Base-by-base conservation (phyloP, 257 asterid genomes). In the Mitragyna speciosa region DNA sequence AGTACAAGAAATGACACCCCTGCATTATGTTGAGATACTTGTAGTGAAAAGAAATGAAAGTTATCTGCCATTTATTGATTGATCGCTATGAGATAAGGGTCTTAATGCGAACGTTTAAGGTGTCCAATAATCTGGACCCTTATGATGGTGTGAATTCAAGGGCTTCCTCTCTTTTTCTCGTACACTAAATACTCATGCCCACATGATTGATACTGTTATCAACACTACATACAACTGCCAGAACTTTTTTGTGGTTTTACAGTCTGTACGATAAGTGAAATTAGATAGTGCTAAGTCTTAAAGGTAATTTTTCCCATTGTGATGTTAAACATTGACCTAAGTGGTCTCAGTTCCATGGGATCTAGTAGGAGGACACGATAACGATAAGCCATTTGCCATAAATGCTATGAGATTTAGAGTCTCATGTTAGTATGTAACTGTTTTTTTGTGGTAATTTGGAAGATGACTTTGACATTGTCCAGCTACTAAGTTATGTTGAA, bases 111-210 rank as follows among this genome's bases (percentile, higher is more conserved):
- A 71, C 47, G 75, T 17, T 26, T 28, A 48, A 64, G 47, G 30
- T 61, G 24, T 76, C 36, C 59, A 61, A 15, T 19, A 10, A 8
- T 63, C 59, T 61, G 79, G 72, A 76, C 59, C 20, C 79, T 41
- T 76, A 4, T 26, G 36, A 11, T 63, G 68, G 28, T 70, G 73
- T 17, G 70, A 76, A 45, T 20, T 56, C 70, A 20, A 14, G 54
- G 64, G 78, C 79, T 59, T 56, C 19, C 24, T 26, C 20, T 39
- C 9, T 15, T 75, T n/a, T 12, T 4, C 2, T 1, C 22, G 22
- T 16, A 8, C 28, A 19, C 30, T 17, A 39, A 16, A 61, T 28
- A 20, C n/a, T 22, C 47, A 11, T 16, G 56, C 36, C 43, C 56
- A 28, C 20, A 41, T 11, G 12, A 22, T 33, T 43, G 31, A 33